Evolutionary conservation across 306 rosid species (phyloP), one percentile per base, ranked within the genome.

Genomic region (Cucurbita ficifolia): DNA sequence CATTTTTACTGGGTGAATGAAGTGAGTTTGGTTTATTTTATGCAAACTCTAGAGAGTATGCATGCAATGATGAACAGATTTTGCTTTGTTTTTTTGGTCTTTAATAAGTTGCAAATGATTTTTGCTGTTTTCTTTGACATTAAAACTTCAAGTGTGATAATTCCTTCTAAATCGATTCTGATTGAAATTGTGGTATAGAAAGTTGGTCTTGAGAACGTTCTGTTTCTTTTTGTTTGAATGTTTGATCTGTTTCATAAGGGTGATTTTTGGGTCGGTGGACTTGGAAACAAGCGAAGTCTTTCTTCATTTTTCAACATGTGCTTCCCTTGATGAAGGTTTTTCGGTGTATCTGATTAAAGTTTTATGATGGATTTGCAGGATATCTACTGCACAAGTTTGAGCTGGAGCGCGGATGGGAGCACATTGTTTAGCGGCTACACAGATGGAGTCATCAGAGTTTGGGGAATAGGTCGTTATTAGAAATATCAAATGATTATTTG

Each of bases 361-460:
- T 43, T 60, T 48, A 14, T 46, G 22, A 46, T 16, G 33, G 22
- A 11, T 0, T 62, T 63, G 74, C 84, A 95, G 99, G 89, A 80
- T 12, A 95, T 92, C 71, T 92, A 88, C 76, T 92, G 97, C 69
- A 89, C 97, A 1, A 82, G 97, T 79, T 83, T 92, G 95, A 88
- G 79, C 89, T 92, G 97, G 96, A 92, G 90, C 40, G 92, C 87
- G 0, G 97, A 92, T 86, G 99, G 99, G 59, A 91, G 96, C 96
- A 95, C 99, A 6, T 77, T 95, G 85, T 95, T 95, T 53, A 91
- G 99, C 54, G 99, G 99, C 5, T 95, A 95, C 49, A 91, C 99
- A 0, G 99, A 95, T 12, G 99, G 99, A 3, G 92, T 95, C 7
- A 82, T 95, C 76, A 82, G 99, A 83, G 99, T 95, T 14, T 95